Evolutionary conservation across 495 filamentous ascomycete species (phyloP).

Genomic region (Astrocystis sublimbata): DNA sequence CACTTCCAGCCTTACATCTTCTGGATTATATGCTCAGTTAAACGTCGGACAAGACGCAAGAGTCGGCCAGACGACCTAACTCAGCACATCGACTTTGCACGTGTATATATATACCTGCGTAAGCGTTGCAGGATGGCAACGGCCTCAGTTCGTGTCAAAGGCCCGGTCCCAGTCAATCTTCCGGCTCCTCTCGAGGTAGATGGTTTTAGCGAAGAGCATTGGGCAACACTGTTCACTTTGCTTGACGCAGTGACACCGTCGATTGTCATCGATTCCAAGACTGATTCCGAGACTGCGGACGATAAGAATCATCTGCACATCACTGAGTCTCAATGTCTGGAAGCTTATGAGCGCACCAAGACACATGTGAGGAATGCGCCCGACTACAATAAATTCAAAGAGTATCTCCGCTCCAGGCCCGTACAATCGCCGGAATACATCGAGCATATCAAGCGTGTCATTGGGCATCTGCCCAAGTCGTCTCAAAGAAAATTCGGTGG

Average conservation of each 20-base stretch:
- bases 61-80: not conserved
- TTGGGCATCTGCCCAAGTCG: conserved; percentile 28
- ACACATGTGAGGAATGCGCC: conserved; percentile 28
- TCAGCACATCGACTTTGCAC: not conserved
- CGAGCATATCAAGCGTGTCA: conserved; percentile 23
- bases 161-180: conserved; percentile 31
- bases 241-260: conserved; percentile 39
- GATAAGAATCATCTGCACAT: conserved; percentile 29
- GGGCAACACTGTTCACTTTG: conserved; percentile 35
- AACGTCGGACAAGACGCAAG: no score
- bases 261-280: conserved; percentile 30
- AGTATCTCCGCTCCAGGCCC: conserved; percentile 38
- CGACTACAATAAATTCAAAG: conserved; percentile 31
- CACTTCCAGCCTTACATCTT: no score
- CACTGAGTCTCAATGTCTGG: conserved; percentile 25
- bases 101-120: not conserved
- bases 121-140: conserved; percentile 19
- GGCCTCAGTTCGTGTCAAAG: conserved; percentile 17
- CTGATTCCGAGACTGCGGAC: conserved; percentile 26
- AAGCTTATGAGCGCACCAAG: conserved; percentile 25
- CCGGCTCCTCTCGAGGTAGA: conserved; percentile 31
- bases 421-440: conserved; percentile 31
- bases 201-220: conserved; percentile 37
- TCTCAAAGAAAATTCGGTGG: conserved; percentile 30
- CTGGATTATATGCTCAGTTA: no score